Percentiles rank a stretch among this genome's conserved stretches.
Evolutionary conservation across 2,329 filamentous ascomycete species (phyloP).

Genomic region (Alternaria alternata): DNA sequence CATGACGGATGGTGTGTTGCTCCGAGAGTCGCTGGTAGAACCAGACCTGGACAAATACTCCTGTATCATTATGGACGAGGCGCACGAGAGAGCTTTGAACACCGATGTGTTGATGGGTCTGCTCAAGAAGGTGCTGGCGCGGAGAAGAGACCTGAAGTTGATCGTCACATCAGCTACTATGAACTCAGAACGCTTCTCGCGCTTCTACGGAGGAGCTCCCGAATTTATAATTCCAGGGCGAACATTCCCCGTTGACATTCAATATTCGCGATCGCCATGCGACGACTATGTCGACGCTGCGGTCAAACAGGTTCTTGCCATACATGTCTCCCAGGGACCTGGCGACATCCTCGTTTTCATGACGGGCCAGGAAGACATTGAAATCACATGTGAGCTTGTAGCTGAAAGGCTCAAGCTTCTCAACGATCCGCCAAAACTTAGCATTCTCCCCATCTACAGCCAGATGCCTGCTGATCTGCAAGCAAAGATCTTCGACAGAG

Average conservation of each 20-base stretch:
- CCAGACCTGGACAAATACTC: slow-evolving; percentile 94
- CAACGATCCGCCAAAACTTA: slow-evolving; percentile 93
- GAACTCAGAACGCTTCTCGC: slow-evolving; percentile 95
- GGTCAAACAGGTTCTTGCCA: slow-evolving; percentile 93
- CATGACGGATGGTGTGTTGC: slow-evolving; percentile 96
- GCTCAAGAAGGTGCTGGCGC: slow-evolving; percentile 94
- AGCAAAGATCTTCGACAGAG: slow-evolving; percentile 95
- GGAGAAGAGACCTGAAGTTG: slow-evolving; percentile 88
- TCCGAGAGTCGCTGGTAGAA: slow-evolving; percentile 92
- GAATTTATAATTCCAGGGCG: slow-evolving; percentile 96
- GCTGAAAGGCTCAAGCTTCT: slow-evolving; percentile 86
- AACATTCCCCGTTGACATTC: slow-evolving; percentile 96
- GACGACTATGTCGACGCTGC: slow-evolving; percentile 98
- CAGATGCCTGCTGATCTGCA: slow-evolving; percentile 99
- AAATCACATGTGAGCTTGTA: slow-evolving; percentile 92
- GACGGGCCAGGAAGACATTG: slow-evolving; percentile 99
- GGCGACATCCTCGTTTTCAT: slow-evolving; percentile 99
- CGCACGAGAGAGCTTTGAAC: slow-evolving; percentile 94
- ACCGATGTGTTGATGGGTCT: slow-evolving; percentile 97
- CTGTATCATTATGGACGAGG: slow-evolving; percentile 99
- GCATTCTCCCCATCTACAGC: slow-evolving; percentile 96
- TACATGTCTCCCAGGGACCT: slow-evolving; percentile 91
- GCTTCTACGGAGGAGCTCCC: slow-evolving; percentile 94
- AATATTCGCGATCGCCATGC: slow-evolving; percentile 92
- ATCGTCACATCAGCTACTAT: slow-evolving; percentile 99